These are phyloP conservation scores for Senecio squalidus DNA, from an alignment of 140 eudicot genomes.

Conservation along the genomic window DNA sequence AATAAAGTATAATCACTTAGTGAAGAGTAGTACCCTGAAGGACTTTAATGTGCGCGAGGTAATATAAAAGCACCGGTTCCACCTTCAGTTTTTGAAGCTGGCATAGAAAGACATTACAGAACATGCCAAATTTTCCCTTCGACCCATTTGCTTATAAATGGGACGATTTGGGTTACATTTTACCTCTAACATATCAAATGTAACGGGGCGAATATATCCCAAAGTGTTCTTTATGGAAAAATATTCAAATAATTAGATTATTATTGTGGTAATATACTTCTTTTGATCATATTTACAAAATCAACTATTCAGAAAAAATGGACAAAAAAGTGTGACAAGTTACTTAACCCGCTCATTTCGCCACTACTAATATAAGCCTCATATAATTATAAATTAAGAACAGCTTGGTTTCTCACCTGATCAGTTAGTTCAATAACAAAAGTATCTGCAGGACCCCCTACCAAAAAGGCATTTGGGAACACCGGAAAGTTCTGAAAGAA, in stretches of 20 bases:
- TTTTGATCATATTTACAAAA: too few species aligned
- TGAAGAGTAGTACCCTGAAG: conserved; percentile 53
- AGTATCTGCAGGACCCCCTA: conserved; percentile 78
- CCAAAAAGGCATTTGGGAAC: conserved; percentile 72
- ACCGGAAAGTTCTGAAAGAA: conserved; percentile 68
- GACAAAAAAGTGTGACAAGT: too few species aligned
- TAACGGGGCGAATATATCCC: too few species aligned
- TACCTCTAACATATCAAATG: too few species aligned
- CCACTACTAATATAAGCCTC: background rate
- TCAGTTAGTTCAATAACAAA: conserved; percentile 84
- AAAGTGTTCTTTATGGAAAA: too few species aligned
- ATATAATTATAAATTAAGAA: background rate
- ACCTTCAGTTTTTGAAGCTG: conserved; percentile 91
- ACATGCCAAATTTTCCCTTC: background rate
- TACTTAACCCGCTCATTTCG: too few species aligned
- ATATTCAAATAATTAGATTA: too few species aligned
- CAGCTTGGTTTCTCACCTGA: conserved; percentile 40
- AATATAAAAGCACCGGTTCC: conserved; percentile 88
- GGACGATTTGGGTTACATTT: background rate
- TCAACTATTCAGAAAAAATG: too few species aligned
- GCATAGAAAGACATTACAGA: background rate
- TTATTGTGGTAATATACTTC: too few species aligned
- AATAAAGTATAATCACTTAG: background rate
- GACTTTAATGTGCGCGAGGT: conserved; percentile 58
- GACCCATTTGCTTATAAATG: background rate